Conservation (phyloP, 331 rosid species). For the Arachis monticola region DNA sequence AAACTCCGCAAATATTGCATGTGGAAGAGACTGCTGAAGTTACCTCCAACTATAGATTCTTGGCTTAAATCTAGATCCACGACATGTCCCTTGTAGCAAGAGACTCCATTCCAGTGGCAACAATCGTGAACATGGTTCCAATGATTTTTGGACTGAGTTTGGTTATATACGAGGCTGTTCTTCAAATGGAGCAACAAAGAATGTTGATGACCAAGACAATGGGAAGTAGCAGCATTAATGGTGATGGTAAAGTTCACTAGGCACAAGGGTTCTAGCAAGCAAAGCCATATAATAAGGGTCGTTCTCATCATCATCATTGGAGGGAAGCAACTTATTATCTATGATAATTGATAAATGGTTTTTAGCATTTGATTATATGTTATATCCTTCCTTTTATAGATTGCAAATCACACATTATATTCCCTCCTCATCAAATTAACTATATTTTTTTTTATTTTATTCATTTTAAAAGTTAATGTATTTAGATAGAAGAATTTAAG, state of each 20-base stretch:
- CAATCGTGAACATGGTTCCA: constrained; percentile 26
- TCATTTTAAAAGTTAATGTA: too few relatives aligned
- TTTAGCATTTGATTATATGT: too few relatives aligned
- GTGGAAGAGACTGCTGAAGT: constrained; percentile 42
- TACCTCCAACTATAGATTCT: constrained; percentile 27
- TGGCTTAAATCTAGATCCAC: constrained; percentile 26
- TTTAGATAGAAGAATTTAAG: too few relatives aligned
- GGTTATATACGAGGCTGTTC: not conserved
- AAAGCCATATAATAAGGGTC: not conserved
- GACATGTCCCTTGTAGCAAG: constrained; percentile 41
- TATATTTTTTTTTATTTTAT: too few relatives aligned
- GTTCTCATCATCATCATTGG: constrained; percentile 1
- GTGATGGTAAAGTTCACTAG: not conserved
- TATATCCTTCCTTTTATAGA: too few relatives aligned
- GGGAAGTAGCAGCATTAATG: not conserved
- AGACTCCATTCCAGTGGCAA: constrained; percentile 55
- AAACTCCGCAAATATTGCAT: constrained; percentile 17
- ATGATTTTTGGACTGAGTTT: not conserved
- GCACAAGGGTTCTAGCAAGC: not conserved
- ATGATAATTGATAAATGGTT: too few relatives aligned
- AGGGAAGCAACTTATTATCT: too few relatives aligned
- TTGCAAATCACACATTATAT: too few relatives aligned
- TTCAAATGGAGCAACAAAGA: too few relatives aligned
- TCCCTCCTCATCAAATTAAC: too few relatives aligned
- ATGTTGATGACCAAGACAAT: too few relatives aligned